Evolutionary conservation across 2,329 filamentous ascomycete genomes (phyloP).

Genomic region (Botrytis deweyae): DNA sequence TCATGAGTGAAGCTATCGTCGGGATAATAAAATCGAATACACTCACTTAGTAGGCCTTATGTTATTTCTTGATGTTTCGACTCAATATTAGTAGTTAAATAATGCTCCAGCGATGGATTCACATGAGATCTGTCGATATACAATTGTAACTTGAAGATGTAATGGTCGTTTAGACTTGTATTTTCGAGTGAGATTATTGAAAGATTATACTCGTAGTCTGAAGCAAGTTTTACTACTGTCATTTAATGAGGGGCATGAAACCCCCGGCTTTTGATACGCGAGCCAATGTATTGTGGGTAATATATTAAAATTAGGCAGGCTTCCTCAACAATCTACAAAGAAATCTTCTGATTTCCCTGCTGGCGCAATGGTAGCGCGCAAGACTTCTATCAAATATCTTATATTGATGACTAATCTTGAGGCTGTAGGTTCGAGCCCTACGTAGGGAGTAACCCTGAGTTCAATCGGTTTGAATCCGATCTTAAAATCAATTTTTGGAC

Average conservation of each 20-base stretch:
- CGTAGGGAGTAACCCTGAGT: constrained; percentile 13
- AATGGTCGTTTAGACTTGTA: neutral
- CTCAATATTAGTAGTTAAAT: neutral
- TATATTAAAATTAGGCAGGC: accelerated
- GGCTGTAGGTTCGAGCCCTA: constrained; percentile 9
- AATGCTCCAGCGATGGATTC: neutral
- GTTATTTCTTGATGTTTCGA: neutral
- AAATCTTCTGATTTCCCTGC: constrained; percentile 4
- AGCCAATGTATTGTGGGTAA: accelerated
- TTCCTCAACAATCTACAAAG: neutral
- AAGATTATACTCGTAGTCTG: neutral
- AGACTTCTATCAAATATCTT: neutral
- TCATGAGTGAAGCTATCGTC: neutral
- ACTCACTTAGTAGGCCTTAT: too few species aligned
- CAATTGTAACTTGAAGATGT: neutral
- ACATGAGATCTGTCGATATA: too few species aligned
- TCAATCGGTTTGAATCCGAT: neutral
- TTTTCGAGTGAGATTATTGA: neutral
- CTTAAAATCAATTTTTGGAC: accelerated
- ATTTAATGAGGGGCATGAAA: too few species aligned
- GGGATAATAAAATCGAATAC: neutral
- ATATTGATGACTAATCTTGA: neutral
- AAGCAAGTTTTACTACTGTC: neutral
- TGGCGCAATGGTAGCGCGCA: constrained; percentile 20
- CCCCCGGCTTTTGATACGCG: too few species aligned